Conservation (phyloP, 2,329 filamentous ascomycete species). For the Aspergillus sp. region DNA sequence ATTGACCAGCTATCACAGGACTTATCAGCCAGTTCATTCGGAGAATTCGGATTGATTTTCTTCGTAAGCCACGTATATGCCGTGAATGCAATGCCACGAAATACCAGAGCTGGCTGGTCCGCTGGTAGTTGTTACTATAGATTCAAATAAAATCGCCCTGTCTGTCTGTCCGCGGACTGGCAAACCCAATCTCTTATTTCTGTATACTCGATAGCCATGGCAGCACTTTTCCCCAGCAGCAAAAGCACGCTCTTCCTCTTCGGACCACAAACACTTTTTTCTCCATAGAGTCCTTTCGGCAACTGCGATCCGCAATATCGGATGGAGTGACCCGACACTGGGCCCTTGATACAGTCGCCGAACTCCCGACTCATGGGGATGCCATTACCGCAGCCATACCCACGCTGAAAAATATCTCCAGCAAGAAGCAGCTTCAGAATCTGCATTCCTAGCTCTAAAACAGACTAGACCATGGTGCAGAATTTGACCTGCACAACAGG, state of each 20-base stretch:
- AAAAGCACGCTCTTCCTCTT: not conserved
- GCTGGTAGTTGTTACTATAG: too few relatives aligned
- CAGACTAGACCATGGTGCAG: not conserved
- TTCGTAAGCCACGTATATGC: too few relatives aligned
- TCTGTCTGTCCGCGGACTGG: too few relatives aligned
- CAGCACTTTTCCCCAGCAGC: too few relatives aligned
- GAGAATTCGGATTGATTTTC: too few relatives aligned
- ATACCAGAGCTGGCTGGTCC: too few relatives aligned
- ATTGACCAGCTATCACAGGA: too few relatives aligned
- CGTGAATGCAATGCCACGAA: too few relatives aligned
- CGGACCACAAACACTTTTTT: constrained; percentile 9
- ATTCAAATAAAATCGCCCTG: too few relatives aligned
- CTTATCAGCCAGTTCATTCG: too few relatives aligned
- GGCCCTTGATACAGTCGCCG: not conserved
- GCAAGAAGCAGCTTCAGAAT: not conserved
- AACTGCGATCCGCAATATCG: constrained; percentile 2
- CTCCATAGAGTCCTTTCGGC: constrained; percentile 6
- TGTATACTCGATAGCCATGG: too few relatives aligned
- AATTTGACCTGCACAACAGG: constrained; percentile 19
- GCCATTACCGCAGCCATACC: not conserved
- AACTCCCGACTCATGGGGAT: not conserved
- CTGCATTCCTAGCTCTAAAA: not conserved
- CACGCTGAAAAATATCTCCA: not conserved
- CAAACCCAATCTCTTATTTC: too few relatives aligned
- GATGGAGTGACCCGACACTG: not conserved